Percentiles rank a stretch among this genome's conserved stretches.
Conservation (phyloP, 495 filamentous ascomycete species). For the Penicillium herquei region DNA sequence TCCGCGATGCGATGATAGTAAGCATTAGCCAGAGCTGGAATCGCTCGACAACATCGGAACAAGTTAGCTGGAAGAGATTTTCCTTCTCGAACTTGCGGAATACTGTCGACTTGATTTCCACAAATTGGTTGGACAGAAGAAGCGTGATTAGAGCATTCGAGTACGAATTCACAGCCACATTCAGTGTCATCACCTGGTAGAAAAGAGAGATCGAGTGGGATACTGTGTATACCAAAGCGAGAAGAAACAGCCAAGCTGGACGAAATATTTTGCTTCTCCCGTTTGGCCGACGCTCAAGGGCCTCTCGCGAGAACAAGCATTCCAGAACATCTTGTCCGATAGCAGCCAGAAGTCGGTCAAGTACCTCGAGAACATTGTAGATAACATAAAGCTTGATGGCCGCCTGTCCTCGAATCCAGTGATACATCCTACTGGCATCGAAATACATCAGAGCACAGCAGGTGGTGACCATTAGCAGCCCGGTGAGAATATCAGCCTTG, state of each 20-base stretch:
- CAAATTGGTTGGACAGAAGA: slow-evolving; percentile 91
- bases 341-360: slow-evolving; percentile 83
- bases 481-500: slow-evolving; percentile 93
- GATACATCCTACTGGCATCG: slow-evolving; percentile 97
- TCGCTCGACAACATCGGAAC: slow-evolving; percentile 93
- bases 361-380: slow-evolving; percentile 91
- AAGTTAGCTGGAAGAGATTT: slow-evolving; percentile 93
- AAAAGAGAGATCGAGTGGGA: slow-evolving; percentile 84
- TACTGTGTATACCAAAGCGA: slow-evolving; percentile 84
- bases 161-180: slow-evolving; percentile 98
- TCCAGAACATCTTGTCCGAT: slow-evolving; percentile 95
- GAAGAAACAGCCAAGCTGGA: slow-evolving; percentile 85
- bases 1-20: slow-evolving; percentile 89
- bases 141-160: slow-evolving; percentile 93
- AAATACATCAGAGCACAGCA: slow-evolving; percentile 85
- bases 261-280: slow-evolving; percentile 91
- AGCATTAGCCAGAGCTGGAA: slow-evolving; percentile 98
- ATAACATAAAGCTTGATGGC: slow-evolving; percentile 99
- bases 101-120: slow-evolving; percentile 95
- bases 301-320: slow-evolving; percentile 90
- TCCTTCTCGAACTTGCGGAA: slow-evolving; percentile 99
- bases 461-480: slow-evolving; percentile 77
- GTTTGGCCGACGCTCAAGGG: slow-evolving; percentile 79
- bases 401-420: slow-evolving; percentile 92
- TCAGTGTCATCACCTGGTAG: slow-evolving; percentile 95